Base-by-base conservation (phyloP, 345 rosid species). In the Combretum micranthum region DNA sequence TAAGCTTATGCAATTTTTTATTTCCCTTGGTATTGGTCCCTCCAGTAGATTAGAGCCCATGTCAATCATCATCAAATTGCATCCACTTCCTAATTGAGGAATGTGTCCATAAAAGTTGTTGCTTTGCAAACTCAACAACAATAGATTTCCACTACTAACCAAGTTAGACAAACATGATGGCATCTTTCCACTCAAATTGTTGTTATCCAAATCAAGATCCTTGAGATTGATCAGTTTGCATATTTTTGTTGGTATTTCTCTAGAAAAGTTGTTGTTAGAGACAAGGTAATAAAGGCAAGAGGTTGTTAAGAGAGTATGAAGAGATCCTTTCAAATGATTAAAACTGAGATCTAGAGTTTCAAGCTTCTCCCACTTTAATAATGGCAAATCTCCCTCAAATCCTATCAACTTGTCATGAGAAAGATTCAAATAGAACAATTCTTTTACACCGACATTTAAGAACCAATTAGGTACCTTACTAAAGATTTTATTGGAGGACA, bases 101-200 rank as follows among this genome's bases (percentile, higher is more conserved):
- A 74, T 62, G 16, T 17, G 12, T 1, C 65, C 68, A 3, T 2
- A 4, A 39, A 77, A 74, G 1, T 42, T 47, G 69, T 74, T 74
- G n/a, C 51, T 57, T 2, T 13, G 53, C 0, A 73, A 18, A 42
- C 56, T 25, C 1, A 76, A 26, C 0, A 66, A 6, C 0, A n/a
- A 7, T 0, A 65, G 47, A 1, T 25, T 3, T 3, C 32, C 8
- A 26, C 43, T 49, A 11, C 12, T 2, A 3, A 59, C 57, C 7
- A 65, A 15, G 32, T 62, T 59, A 2, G 46, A 57, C 21, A 79
- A 59, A 23, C 80, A 79, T 25, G 11, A 56, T 1, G 78, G 80
- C 19, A 72, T 42, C 12, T 6, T 9, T 3, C 78, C 67, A 2
- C 42, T 63, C 4, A 73, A 12, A 15, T 55, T 59, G 13, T 73